Evolutionary conservation across 768 basidiomycete species (phyloP).

Genomic region (Leccinum imitatum): DNA sequence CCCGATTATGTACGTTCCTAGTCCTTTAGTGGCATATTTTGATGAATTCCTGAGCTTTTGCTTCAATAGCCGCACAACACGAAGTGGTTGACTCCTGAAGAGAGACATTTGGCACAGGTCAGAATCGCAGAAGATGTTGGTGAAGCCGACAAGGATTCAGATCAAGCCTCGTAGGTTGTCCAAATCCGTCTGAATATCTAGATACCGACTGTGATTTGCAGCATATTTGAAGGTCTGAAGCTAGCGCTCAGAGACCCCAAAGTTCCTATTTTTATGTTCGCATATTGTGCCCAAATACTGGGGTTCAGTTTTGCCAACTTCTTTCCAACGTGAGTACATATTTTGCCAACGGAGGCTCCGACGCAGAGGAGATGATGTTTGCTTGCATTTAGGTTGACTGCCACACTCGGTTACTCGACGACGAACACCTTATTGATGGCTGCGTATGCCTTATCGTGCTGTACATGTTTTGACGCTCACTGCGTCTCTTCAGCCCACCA

Average conservation of each 20-base stretch:
- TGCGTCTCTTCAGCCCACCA: conserved; percentile 47
- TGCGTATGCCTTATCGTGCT: conserved; percentile 41
- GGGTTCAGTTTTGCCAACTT: conserved; percentile 64
- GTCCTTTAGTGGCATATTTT: neutral
- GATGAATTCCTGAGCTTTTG: neutral
- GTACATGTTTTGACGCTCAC: neutral
- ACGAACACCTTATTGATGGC: conserved; percentile 59
- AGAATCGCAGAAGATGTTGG: conserved; percentile 68
- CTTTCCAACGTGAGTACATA: conserved; percentile 50
- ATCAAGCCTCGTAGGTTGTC: conserved; percentile 51
- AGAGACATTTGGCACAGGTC: conserved; percentile 59
- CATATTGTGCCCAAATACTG: conserved; percentile 51
- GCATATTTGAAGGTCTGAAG: conserved; percentile 34
- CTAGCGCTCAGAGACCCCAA: conserved; percentile 58
- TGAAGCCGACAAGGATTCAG: conserved; percentile 61
- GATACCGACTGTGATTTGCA: conserved; percentile 1
- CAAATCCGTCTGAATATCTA: neutral
- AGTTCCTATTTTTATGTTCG: conserved; percentile 52
- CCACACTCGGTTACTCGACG: conserved; percentile 63
- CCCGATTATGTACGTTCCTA: conserved; percentile 53
- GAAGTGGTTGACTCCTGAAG: conserved; percentile 49
- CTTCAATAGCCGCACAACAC: conserved; percentile 56
- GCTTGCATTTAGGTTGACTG: conserved; percentile 42
- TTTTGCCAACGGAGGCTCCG: neutral
- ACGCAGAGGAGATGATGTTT: neutral